Evolutionary conservation across 2,329 filamentous ascomycete species (phyloP), one percentile per base, ranked within the genome.

Genomic region (Ceratocystis colombiana): DNA sequence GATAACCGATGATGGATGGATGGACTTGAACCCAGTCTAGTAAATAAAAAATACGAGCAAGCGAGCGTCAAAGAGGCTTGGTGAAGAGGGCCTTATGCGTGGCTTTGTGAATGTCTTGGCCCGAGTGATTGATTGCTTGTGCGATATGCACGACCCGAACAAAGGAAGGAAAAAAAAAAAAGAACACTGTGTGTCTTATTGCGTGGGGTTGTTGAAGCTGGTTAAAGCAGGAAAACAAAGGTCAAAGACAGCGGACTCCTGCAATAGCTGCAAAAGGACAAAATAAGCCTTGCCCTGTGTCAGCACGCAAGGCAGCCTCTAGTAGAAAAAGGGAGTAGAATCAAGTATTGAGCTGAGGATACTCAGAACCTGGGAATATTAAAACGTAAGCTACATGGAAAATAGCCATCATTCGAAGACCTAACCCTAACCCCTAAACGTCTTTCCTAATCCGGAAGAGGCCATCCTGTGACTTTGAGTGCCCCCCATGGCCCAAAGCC

Each of bases 321-420:
- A 37, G 33, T 37, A n/a, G n/a, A 33, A 59, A 59, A 59, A 59
- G 33, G 15, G 20, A 59, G 17, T n/a, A 59, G n/a, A 37, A 59
- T 22, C 55, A 37, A 37, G 33, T 6, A 6, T n/a, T 30, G 6
- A 30, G 20, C 28, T 41, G 10, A 41, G 37, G 28, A n/a, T 17
- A 37, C 15, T 28, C 28, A 28, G 55, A 59, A 59, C 33, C 28
- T 59, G 48, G 48, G 25, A 20, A 53, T 53, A 25, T 37, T 33
- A 59, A 59, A 30, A 59, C 53, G 53, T 59, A 59, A 59, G 53
- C 53, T 30, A 37, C 53, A 30, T 17, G 25, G 22, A 17, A 57
- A 33, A n/a, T 30, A 30, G 25, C 5, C 12, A 20, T 30, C 28
- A 25, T 33, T 33, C 12, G 10, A 2, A 1, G 5, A 2, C 12